Evolutionary conservation across 1,284 basidiomycete genomes (phyloP), one percentile per base, ranked within the genome.

Genomic region (Heterobasidion annosum): DNA sequence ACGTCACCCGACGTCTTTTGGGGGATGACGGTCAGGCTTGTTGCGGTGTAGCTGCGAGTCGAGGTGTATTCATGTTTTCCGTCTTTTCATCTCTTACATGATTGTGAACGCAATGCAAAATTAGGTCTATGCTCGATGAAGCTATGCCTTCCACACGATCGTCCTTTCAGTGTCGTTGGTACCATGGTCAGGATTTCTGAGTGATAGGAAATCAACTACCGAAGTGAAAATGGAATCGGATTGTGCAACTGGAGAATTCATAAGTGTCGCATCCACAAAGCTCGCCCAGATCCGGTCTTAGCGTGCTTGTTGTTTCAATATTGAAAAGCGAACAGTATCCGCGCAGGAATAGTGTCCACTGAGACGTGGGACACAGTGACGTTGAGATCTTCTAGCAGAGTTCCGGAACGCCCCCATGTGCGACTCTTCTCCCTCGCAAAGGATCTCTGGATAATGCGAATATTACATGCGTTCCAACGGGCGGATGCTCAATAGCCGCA

Each of bases 381-480:
- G 25, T 25, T 25, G 3, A 25, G 25, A 25, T 25, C 25, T 0
- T 25, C 25, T 25, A 25, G 25, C 25, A 25, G 25, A 25, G 25
- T 25, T 25, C 3, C 5, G 25, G 25, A 4, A 4, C 25, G 25
- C 25, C 25, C 3, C 25, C 25, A 25, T 25, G 25, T 25, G 25
- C 3, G 25, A 25, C 5, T 25, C 25, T 25, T 25, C 3, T 25
- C 25, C 25, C 25, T 25, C 25, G 3, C 25, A 25, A 5, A 25
- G 25, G 5, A 25, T 25, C 25, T 25, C 25, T 25, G 3, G 25
- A 43, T 43, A 7, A 16, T 19, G 18, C 47, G 16, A 1, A 33
- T 19, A 10, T 18, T 40, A 98, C 95, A 99, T 98, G 65, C 92
- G 78, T 72, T 98, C 92, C 56, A 98, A 74, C 6, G 93, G 95